These are phyloP conservation scores for Ceratonia siliqua DNA, from an alignment of 306 rosid species.

Conservation along the genomic window DNA sequence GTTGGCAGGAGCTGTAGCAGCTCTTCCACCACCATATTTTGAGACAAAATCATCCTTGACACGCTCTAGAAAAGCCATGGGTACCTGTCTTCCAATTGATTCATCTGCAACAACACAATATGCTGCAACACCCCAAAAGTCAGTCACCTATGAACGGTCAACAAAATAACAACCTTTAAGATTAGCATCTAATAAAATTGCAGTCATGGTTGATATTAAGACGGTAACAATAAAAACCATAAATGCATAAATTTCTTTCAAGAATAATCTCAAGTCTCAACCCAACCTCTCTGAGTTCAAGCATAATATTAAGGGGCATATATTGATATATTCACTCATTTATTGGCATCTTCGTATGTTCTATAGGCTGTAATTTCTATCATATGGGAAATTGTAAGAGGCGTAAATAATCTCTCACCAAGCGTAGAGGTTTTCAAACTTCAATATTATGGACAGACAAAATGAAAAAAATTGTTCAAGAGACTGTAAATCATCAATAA, in stretches of 20 bases:
- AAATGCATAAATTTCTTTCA: background rate
- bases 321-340: background rate
- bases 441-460: background rate
- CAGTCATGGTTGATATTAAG: background rate
- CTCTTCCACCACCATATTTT: constrained; percentile 82
- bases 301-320: constrained; percentile 7
- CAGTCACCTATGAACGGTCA: constrained; percentile 23
- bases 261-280: background rate
- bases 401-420: background rate
- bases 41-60: constrained; percentile 83
- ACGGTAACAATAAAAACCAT: background rate
- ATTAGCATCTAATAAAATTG: constrained; percentile 9
- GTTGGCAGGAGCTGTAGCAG: constrained; percentile 82
- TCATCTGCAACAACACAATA: constrained; percentile 91
- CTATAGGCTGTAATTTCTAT: background rate
- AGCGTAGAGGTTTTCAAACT: background rate
- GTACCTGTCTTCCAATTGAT: constrained; percentile 88
- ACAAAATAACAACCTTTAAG: background rate
- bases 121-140: constrained; percentile 57
- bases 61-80: constrained; percentile 91
- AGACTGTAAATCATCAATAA: background rate
- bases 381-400: background rate
- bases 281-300: background rate
- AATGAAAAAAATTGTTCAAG: background rate
- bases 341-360: background rate